Conservation (phyloP, 1,284 basidiomycete species). For the Rugosomyces carneus region DNA sequence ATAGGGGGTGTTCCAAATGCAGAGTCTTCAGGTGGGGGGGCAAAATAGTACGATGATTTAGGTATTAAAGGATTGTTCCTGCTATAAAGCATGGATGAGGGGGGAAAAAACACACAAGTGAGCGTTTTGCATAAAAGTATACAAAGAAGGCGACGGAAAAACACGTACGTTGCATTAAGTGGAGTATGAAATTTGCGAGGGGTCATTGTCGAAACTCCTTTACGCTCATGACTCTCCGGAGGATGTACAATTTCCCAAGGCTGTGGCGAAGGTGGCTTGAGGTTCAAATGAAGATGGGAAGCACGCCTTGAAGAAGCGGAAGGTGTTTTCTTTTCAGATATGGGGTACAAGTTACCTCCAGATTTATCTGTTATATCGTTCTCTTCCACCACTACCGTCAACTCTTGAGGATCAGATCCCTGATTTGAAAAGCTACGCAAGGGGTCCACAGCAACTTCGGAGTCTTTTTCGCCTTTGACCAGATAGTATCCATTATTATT, state of each 20-base stretch:
- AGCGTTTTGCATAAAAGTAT: too few relatives aligned
- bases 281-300: conserved; percentile 29
- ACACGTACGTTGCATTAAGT: conserved; percentile 26
- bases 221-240: conserved; percentile 33
- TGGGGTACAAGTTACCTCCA: conserved; percentile 19
- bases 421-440: conserved; percentile 5
- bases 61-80: conserved; percentile 51
- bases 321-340: conserved; percentile 19
- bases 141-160: conserved; percentile 5
- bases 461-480: conserved; percentile 2
- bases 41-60: conserved; percentile 76
- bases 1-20: conserved; percentile 72
- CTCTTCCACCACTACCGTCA: conserved; percentile 18
- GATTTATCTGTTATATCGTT: conserved; percentile 22
- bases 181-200: conserved; percentile 29
- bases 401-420: conserved; percentile 9
- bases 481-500: not conserved
- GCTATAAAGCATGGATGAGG: conserved; percentile 22
- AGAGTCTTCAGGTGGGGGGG: conserved; percentile 65
- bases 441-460: conserved; percentile 7
- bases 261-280: conserved; percentile 43
- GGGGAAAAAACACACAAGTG: conserved; percentile 3
- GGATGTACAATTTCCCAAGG: conserved; percentile 57
- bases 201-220: conserved; percentile 27
- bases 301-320: conserved; percentile 21